phyloP scores from a whole-genome alignment of 192 early-diverging fungal species.

The Kappamyces sp. region DNA sequence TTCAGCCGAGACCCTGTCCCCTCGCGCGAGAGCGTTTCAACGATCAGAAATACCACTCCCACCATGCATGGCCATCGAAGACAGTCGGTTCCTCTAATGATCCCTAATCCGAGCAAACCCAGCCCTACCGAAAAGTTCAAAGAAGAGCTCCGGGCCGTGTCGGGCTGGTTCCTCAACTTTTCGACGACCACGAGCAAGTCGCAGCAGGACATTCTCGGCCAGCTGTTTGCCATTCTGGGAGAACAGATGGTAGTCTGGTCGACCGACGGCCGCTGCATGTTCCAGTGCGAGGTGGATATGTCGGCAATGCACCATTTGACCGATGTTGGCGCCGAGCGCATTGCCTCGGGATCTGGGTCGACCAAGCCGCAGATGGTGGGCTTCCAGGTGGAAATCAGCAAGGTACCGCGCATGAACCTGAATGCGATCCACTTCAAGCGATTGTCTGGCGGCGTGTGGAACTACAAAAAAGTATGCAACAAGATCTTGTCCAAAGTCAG shows the following conservation, averaged over 20 bases:
- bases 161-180: slow-evolving; percentile 44
- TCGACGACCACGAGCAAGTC: slow-evolving; percentile 36
- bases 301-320: too few relatives aligned
- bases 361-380: slow-evolving; percentile 14
- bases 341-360: background rate
- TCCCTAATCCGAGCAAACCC: slow-evolving; percentile 2
- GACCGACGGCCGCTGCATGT: slow-evolving; percentile 14
- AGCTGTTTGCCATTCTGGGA: slow-evolving; percentile 23
- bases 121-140: slow-evolving; percentile 15
- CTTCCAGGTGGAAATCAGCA: slow-evolving; percentile 41
- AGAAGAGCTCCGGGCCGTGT: slow-evolving; percentile 34
- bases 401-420: slow-evolving; percentile 26
- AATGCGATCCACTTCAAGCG: slow-evolving; percentile 44
- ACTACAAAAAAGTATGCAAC: slow-evolving; percentile 47
- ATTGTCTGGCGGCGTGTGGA: slow-evolving; percentile 45
- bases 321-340: background rate
- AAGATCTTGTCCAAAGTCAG: slow-evolving; percentile 36
- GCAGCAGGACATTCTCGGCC: slow-evolving; percentile 24
- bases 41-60: too few relatives aligned
- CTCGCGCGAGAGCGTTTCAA: too few relatives aligned
- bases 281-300: slow-evolving; percentile 29
- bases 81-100: background rate
- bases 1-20: too few relatives aligned
- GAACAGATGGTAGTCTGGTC: slow-evolving; percentile 9
- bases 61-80: slow-evolving; percentile 3